phyloP scores from a whole-genome alignment of 2,329 filamentous ascomycete species.

The Clarireedia paspali region DNA sequence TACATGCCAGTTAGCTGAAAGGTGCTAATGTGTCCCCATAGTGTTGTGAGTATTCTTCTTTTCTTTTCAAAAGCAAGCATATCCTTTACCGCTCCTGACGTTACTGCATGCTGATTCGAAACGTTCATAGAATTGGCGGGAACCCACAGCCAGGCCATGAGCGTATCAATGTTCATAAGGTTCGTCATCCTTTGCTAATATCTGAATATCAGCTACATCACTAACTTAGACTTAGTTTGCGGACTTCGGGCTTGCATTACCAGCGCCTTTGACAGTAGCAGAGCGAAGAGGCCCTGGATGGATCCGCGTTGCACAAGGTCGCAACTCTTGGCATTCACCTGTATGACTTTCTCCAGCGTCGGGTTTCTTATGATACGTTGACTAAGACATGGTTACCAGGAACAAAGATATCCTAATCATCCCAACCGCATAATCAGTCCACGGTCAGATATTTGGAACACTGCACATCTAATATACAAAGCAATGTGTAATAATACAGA shows the following conservation, averaged over 20 bases:
- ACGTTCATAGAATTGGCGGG: neutral
- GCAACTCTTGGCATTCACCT: neutral
- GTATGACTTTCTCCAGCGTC: neutral
- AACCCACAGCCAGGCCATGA: neutral
- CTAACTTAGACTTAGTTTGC: neutral
- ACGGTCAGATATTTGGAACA: no score
- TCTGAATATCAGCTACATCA: neutral
- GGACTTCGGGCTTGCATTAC: slow-evolving; percentile 1
- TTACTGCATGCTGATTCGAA: no score
- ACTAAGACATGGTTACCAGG: no score
- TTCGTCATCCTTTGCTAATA: neutral
- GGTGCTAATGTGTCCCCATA: neutral
- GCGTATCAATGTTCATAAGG: neutral
- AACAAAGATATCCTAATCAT: neutral
- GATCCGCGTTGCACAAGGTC: neutral
- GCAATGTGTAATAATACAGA: no score
- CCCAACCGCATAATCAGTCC: neutral
- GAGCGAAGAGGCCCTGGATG: neutral
- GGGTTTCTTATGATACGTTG: neutral
- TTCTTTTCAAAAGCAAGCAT: no score
- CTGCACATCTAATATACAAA: no score
- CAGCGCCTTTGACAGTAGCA: neutral
- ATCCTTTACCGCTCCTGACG: no score
- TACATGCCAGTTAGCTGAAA: no score
- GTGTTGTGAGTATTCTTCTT: neutral